A percentile compares a stretch with the other conserved stretches of the same genome.
Conservation (phyloP, 768 basidiomycete species). For the Cytidiella melzeri region DNA sequence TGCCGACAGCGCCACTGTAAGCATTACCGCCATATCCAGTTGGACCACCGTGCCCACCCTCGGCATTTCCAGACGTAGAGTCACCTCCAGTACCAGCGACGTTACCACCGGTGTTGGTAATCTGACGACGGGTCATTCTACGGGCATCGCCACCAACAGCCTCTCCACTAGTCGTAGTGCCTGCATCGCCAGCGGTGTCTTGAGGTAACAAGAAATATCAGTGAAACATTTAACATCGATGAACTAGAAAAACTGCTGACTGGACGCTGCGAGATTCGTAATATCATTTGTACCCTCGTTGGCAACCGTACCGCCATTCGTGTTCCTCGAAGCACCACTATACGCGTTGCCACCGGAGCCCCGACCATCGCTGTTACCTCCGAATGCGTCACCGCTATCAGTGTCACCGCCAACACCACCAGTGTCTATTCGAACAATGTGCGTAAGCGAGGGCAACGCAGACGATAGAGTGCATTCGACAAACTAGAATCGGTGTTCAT, state of each 20-base stretch:
- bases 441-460: background rate
- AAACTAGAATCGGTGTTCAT: slow-evolving; percentile 10
- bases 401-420: slow-evolving; percentile 11
- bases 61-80: slow-evolving; percentile 11
- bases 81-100: slow-evolving; percentile 10
- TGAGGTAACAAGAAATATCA: background rate
- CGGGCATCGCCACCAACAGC: slow-evolving; percentile 11
- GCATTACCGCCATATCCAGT: slow-evolving; percentile 13
- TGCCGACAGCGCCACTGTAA: slow-evolving; percentile 11
- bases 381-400: slow-evolving; percentile 9
- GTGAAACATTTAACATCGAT: no score
- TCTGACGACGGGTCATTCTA: slow-evolving; percentile 1
- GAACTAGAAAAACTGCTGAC: no score
- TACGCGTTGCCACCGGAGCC: slow-evolving; percentile 13
- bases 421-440: slow-evolving; percentile 1
- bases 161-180: slow-evolving; percentile 12
- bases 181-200: slow-evolving; percentile 11
- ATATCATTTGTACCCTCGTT: slow-evolving; percentile 12
- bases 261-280: slow-evolving; percentile 8
- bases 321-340: slow-evolving; percentile 6
- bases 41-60: slow-evolving; percentile 10
- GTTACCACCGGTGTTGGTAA: slow-evolving; percentile 11
- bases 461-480: background rate
- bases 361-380: slow-evolving; percentile 10
- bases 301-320: slow-evolving; percentile 11